phyloP scores from a whole-genome alignment of 2,329 filamentous ascomycete genomes.

The Fusarium pilosicola region DNA sequence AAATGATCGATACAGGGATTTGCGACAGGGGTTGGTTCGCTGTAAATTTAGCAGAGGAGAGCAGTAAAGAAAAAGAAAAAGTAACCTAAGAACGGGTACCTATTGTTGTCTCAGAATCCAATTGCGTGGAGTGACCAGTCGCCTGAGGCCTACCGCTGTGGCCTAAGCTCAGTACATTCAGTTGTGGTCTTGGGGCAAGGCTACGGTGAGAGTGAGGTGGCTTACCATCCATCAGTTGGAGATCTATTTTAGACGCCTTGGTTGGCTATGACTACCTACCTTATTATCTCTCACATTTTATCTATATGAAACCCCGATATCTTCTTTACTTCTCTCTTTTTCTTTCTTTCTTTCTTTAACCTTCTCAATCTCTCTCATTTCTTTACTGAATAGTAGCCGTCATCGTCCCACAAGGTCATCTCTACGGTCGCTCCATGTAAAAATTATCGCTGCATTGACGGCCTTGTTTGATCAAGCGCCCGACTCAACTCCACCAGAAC shows the following conservation, averaged over 20 bases:
- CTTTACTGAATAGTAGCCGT: not conserved
- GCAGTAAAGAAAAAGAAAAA: not conserved
- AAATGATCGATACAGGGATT: constrained; percentile 21
- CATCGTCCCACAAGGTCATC: constrained; percentile 32
- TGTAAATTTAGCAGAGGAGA: not conserved
- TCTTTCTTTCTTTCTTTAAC: not conserved
- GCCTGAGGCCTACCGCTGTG: constrained; percentile 24
- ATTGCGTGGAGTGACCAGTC: constrained; percentile 4
- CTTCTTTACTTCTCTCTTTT: not conserved
- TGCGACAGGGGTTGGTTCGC: constrained; percentile 20
- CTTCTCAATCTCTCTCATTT: not conserved
- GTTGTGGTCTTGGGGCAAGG: not conserved
- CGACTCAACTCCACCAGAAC: constrained; percentile 16
- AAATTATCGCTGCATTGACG: constrained; percentile 27
- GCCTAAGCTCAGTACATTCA: not conserved
- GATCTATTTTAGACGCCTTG: constrained; percentile 14
- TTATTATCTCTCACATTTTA: not conserved
- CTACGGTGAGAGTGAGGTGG: not conserved
- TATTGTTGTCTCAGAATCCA: constrained; percentile 10
- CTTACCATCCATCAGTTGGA: not conserved
- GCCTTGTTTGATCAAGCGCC: constrained; percentile 35
- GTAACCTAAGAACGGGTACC: not conserved
- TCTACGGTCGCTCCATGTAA: constrained; percentile 10
- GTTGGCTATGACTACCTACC: not conserved
- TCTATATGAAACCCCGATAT: constrained; percentile 18